Evolutionary conservation across 306 rosid genomes (phyloP).

Genomic region (Abrus precatorius): DNA sequence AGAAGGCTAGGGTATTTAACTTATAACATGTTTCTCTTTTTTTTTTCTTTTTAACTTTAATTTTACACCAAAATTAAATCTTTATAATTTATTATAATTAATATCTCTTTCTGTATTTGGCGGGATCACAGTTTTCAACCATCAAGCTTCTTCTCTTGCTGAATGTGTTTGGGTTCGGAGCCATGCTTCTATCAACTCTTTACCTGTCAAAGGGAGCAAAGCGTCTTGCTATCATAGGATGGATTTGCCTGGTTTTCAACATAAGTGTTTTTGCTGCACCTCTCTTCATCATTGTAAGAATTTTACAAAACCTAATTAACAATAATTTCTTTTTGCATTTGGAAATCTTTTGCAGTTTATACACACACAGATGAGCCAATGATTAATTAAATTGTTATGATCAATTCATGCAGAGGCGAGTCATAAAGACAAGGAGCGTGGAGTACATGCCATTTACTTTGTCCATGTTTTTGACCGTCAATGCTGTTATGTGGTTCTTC

Average conservation of each 20-base stretch:
- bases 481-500: constrained; percentile 96
- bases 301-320: constrained; percentile 12
- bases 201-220: constrained; percentile 66
- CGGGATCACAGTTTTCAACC: constrained; percentile 61
- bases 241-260: constrained; percentile 89
- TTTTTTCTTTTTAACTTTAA: neutral
- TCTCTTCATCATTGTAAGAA: constrained; percentile 79
- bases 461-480: constrained; percentile 80
- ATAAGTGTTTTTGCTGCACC: constrained; percentile 91
- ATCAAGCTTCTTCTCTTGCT: constrained; percentile 65
- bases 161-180: constrained; percentile 80
- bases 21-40: neutral
- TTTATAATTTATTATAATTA: neutral
- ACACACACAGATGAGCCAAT: neutral
- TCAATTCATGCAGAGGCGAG: constrained; percentile 66
- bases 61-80: neutral
- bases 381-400: constrained; percentile 2
- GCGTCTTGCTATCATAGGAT: constrained; percentile 76
- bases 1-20: constrained; percentile 66
- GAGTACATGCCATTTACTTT: constrained; percentile 92
- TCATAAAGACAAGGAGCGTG: constrained; percentile 78
- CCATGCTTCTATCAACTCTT: constrained; percentile 73
- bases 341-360: neutral
- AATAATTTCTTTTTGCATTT: neutral
- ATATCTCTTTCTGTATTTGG: too few species aligned